These are phyloP conservation scores for Akanthomyces muscarius DNA, from an alignment of 2,329 filamentous ascomycete genomes.

Conservation along the genomic window DNA sequence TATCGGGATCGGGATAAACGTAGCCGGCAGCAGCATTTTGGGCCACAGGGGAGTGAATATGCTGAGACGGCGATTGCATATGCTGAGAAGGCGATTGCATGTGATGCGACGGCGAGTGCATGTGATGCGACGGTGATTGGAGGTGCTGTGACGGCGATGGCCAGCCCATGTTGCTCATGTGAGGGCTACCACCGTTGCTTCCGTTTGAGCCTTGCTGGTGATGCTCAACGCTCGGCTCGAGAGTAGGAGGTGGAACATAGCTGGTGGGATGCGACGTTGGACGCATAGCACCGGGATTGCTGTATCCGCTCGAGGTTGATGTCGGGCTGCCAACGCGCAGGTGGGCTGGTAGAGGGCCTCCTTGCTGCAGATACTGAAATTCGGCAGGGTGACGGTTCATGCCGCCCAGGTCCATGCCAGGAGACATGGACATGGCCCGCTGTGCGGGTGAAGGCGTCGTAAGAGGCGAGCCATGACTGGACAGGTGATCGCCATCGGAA, in stretches of 20 bases:
- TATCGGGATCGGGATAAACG: constrained; percentile 80
- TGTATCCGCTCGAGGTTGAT: constrained; percentile 56
- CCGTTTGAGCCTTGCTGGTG: constrained; percentile 62
- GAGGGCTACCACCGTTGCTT: constrained; percentile 79
- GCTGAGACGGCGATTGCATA: constrained; percentile 52
- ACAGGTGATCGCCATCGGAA: constrained; percentile 68
- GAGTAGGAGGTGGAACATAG: constrained; percentile 77
- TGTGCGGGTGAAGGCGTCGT: constrained; percentile 83
- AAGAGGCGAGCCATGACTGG: constrained; percentile 67
- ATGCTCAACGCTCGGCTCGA: constrained; percentile 81
- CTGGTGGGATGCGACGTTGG: constrained; percentile 82
- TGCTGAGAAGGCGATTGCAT: constrained; percentile 53
- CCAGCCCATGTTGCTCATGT: constrained; percentile 80
- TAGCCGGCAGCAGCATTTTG: constrained; percentile 60
- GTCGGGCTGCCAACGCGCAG: constrained; percentile 71
- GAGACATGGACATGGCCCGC: constrained; percentile 74
- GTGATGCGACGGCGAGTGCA: constrained; percentile 53
- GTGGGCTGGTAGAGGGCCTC: constrained; percentile 76
- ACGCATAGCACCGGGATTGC: constrained; percentile 43
- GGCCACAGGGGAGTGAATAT: constrained; percentile 58
- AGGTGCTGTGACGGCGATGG: constrained; percentile 52
- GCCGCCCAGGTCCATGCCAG: constrained; percentile 66
- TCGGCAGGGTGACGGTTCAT: constrained; percentile 63
- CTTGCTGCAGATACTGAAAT: constrained; percentile 68
- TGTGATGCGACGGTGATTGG: constrained; percentile 63